Base-by-base conservation (phyloP, 1,284 basidiomycete genomes). In the Boletus calvinii region DNA sequence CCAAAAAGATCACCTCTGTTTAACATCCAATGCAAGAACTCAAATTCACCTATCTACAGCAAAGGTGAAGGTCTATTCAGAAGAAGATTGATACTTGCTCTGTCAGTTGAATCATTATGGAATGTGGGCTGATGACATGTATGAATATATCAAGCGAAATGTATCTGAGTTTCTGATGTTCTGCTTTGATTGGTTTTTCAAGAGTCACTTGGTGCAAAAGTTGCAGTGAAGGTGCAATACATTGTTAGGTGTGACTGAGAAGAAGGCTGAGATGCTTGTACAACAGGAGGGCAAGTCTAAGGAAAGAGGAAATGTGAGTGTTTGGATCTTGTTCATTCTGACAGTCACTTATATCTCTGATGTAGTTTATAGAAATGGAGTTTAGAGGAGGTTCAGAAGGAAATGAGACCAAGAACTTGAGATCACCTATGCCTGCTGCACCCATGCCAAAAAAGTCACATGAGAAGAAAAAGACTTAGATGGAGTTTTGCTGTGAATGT, bases 171-270 rank as follows among this genome's bases (percentile, higher is more conserved):
- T 94, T 73, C 93, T 94, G 0, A 88, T 94, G n/a, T 99, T 99
- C 76, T 78, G 94, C 48, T 97, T 98, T 63, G 94, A 98, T 68
- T 98, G 95, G 95, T 99, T 98, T 77, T 93, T 99, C 80, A 98
- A 98, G 77, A 92, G 89, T 58, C 77, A 97, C 48, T 94, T 92
- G 22, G 87, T 93, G 10, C 86, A 92, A 64, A 97, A 99, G 74
- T 75, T 99, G 55, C 85, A 89, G 61, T 77, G 96, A 60, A 76
- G 97, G 50, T 98, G 94, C 62, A 90, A 89, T 61, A 98, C 96
- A 8, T 70, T 99, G 36, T 66, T 98, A 36, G 79, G 87, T 13
- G 90, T 98, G 81, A 91, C 98, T 56, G 87, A 94, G 74, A 97
- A 97, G 77, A 94, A 96, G 70, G 83, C 84, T 1, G 86, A 89